Evolutionary conservation across 192 early-diverging fungal species (phyloP).

Genomic region (Coemansia nantahalensis): DNA sequence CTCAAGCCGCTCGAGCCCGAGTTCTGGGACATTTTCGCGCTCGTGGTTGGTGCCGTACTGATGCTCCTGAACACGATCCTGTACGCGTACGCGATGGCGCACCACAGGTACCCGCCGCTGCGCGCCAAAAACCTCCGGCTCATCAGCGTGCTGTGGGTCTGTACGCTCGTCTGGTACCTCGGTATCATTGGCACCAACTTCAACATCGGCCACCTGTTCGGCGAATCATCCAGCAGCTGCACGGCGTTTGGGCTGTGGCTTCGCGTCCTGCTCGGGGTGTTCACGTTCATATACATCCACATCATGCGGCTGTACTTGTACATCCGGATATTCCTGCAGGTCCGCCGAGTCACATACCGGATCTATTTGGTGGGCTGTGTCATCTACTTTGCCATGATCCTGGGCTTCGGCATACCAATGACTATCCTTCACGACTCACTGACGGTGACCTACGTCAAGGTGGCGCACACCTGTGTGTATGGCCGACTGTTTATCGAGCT

Average conservation of each 20-base stretch:
- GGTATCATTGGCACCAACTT: constrained; percentile 40
- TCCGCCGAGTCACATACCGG: constrained; percentile 7
- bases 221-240: constrained; percentile 23
- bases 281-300: constrained; percentile 28
- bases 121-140: constrained; percentile 42
- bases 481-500: constrained; percentile 22
- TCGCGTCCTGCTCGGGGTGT: constrained; percentile 28
- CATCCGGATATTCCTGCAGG: constrained; percentile 29
- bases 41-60: constrained; percentile 13
- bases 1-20: neutral
- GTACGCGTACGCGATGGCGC: constrained; percentile 19
- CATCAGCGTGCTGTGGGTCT: constrained; percentile 22
- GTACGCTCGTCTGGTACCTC: constrained; percentile 38
- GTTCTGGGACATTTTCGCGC: constrained; percentile 8
- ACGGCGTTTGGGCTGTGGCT: constrained; percentile 36
- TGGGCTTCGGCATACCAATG: constrained; percentile 21
- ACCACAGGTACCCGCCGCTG: constrained; percentile 34
- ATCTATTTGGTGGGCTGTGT: constrained; percentile 4
- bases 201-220: constrained; percentile 10
- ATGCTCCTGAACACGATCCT: constrained; percentile 33
- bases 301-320: constrained; percentile 40
- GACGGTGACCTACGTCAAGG: constrained; percentile 7
- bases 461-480: constrained; percentile 17
- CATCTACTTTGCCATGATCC: constrained; percentile 6
- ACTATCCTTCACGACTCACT: constrained; percentile 18